phyloP scores from a whole-genome alignment of 148 eudicot species.

The Fagopyrum tataricum region DNA sequence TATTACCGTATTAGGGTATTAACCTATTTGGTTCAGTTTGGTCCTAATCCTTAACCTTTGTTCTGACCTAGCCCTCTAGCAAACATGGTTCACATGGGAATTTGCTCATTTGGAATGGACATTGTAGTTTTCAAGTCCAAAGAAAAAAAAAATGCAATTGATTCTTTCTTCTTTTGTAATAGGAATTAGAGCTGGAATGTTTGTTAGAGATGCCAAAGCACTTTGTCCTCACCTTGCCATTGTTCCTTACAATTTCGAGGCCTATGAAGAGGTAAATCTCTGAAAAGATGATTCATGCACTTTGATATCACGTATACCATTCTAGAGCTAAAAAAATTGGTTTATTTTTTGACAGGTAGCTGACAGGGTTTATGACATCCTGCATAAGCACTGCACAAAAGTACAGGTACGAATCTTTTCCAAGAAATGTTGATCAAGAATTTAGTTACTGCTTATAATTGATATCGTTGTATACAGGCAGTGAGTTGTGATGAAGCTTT shows the following conservation, averaged over 20 bases:
- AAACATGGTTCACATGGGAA: background rate
- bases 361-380: slow-evolving; percentile 76
- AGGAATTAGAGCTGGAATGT: slow-evolving; percentile 95
- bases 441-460: background rate
- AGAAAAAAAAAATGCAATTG: slow-evolving; percentile 5
- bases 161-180: slow-evolving; percentile 10
- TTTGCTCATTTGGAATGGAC: background rate
- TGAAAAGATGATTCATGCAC: background rate
- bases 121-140: background rate
- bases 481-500: slow-evolving; percentile 99
- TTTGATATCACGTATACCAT: background rate
- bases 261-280: slow-evolving; percentile 65
- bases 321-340: slow-evolving; percentile 12
- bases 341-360: slow-evolving; percentile 58
- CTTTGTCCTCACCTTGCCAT: slow-evolving; percentile 88
- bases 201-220: slow-evolving; percentile 89
- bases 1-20: no score
- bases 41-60: background rate
- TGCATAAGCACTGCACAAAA: slow-evolving; percentile 77
- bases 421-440: slow-evolving; percentile 2
- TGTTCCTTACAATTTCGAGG: slow-evolving; percentile 81
- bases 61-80: slow-evolving; percentile 2
- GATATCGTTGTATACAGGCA: slow-evolving; percentile 44
- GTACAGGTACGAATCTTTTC: slow-evolving; percentile 59
- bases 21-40: background rate